Conservation (phyloP, 148 eudicot genomes). For the Camellia sinensis region DNA sequence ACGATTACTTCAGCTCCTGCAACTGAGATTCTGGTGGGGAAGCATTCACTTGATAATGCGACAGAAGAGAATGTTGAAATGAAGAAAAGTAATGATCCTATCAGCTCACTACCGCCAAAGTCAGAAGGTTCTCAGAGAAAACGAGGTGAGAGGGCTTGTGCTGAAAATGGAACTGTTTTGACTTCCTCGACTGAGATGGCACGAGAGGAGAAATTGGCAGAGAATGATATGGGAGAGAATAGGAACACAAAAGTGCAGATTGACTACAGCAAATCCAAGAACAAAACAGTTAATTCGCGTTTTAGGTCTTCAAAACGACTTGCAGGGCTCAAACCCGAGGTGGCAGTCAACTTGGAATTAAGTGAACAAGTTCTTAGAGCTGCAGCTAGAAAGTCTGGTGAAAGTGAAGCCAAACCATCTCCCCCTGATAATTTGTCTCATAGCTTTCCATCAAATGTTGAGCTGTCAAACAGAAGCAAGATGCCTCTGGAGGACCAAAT, state of each 20-base stretch:
- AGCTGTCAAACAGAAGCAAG: conserved; percentile 5
- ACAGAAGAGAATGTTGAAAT: conserved; percentile 16
- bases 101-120: background rate
- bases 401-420: conserved; percentile 2
- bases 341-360: conserved; percentile 19
- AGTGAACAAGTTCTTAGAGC: conserved; percentile 36
- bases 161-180: conserved; percentile 17
- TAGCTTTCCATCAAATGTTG: background rate
- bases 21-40: background rate
- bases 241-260: conserved; percentile 24
- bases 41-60: background rate
- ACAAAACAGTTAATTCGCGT: conserved; percentile 24
- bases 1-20: background rate
- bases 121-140: conserved; percentile 17
- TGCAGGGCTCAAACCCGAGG: conserved; percentile 38
- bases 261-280: conserved; percentile 39
- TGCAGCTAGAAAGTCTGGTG: conserved; percentile 17
- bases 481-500: conserved; percentile 13
- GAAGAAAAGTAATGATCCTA: conserved; percentile 15
- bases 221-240: conserved; percentile 11
- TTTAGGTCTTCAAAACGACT: conserved; percentile 58
- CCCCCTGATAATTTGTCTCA: background rate
- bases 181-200: conserved; percentile 11
- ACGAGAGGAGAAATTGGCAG: conserved; percentile 18
- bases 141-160: background rate